Percentiles rank a stretch among this genome's conserved stretches.
Evolutionary conservation across 352 stramenopile species (phyloP).

Genomic region (Peronospora destructor): DNA sequence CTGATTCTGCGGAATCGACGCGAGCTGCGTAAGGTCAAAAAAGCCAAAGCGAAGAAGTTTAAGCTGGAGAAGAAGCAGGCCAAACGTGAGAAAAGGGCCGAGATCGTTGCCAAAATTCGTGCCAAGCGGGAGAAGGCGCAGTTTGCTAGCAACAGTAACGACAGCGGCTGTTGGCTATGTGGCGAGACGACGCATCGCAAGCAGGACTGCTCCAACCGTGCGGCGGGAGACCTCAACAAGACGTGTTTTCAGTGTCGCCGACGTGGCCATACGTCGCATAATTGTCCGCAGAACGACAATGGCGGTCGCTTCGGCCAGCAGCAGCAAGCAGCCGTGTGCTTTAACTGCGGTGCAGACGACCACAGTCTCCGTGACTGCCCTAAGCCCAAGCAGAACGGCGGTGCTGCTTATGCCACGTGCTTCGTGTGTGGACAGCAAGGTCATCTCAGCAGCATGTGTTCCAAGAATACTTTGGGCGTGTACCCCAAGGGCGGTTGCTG

Average conservation of each 20-base stretch:
- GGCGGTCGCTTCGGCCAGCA: slow-evolving; percentile 7
- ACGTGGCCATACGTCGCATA: slow-evolving; percentile 76
- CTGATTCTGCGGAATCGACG: slow-evolving; percentile 46
- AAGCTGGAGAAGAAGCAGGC: slow-evolving; percentile 59
- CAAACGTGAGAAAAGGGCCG: slow-evolving; percentile 66
- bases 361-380: slow-evolving; percentile 73
- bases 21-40: slow-evolving; percentile 77
- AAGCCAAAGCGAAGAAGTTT: slow-evolving; percentile 57
- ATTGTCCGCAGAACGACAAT: slow-evolving; percentile 47
- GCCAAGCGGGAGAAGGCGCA: slow-evolving; percentile 59
- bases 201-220: slow-evolving; percentile 66
- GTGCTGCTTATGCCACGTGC: slow-evolving; percentile 71
- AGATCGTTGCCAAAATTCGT: slow-evolving; percentile 71
- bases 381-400: slow-evolving; percentile 53
- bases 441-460: slow-evolving; percentile 82
- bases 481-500: slow-evolving; percentile 87
- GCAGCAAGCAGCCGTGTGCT: slow-evolving; percentile 54
- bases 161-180: slow-evolving; percentile 68
- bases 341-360: slow-evolving; percentile 75
- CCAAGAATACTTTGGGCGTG: slow-evolving; percentile 80
- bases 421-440: slow-evolving; percentile 85
- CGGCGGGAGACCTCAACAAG: slow-evolving; percentile 62
- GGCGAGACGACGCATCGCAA: slow-evolving; percentile 65
- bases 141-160: slow-evolving; percentile 12
- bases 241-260: slow-evolving; percentile 81